Base-by-base conservation (phyloP, 2,329 filamentous ascomycete species). In the Botrytis elliptica region DNA sequence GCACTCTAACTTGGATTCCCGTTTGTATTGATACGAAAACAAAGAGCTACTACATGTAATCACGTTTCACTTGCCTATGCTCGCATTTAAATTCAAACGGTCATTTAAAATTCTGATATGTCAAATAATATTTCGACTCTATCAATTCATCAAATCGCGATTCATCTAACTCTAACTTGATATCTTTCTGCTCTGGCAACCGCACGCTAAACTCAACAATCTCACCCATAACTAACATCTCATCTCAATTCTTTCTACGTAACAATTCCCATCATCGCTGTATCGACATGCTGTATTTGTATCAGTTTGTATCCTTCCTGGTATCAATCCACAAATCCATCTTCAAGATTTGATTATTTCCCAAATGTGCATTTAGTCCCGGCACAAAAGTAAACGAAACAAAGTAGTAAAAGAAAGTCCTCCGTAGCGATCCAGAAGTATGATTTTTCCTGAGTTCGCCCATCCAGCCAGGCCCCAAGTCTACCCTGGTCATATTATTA, bases 401-500 rank as follows among this genome's bases (percentile, higher is more conserved):
- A 33, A 67, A 67, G 33, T 55, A 67, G 65, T 55, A 55, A 55
- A 67, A 40, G 46, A 40, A 55, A 52, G 46, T 67, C 33, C 10
- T 36, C 46, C 65, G 14, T 52, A 55, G 33, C 25, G 25, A 55
- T 67, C 65, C 65, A 67, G 65, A 67, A 67, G 46, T 67, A 55
- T 40, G 16, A 36, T 40, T 55, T 55, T 67, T 67, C 65, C 65
- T 67, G 65, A 67, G 46, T 67, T 46, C 46, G 46, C 65, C 65
- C 49, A 55, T 67, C 65, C 65, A 40, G 46, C 25, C 46, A 67
- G 65, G 65, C 46, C 65, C 65, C 65, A 67, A 67, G 38, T 55
- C 46, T 52, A 67, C 65, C 65, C 65, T 67, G 65, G 36, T 67
- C 65, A 55, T 67, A 55, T 67, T 67, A 67, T 67, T 67, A 67